These are phyloP conservation scores for Conoideocrella luteorostrata DNA, from an alignment of 2,329 filamentous ascomycete species.

Conservation along the genomic window DNA sequence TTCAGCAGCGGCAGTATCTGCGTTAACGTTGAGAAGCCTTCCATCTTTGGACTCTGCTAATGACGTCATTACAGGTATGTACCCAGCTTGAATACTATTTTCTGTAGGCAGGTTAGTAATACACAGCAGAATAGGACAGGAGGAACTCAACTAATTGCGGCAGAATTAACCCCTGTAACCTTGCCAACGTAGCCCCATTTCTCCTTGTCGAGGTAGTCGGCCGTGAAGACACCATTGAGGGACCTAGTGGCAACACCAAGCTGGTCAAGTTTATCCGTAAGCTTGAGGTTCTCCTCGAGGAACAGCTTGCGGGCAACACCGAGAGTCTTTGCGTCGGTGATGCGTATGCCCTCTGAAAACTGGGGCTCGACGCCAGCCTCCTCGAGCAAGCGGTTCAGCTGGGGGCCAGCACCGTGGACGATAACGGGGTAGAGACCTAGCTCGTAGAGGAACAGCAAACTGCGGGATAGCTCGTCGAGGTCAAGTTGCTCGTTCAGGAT, in stretches of 20 bases:
- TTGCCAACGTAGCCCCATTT: conserved; percentile 96
- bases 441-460: conserved; percentile 86
- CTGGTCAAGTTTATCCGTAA: conserved; percentile 82
- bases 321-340: conserved; percentile 93
- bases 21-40: conserved; percentile 93
- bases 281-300: conserved; percentile 88
- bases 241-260: conserved; percentile 85
- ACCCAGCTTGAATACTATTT: conserved; percentile 67
- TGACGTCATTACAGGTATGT: conserved; percentile 87
- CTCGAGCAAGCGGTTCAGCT: conserved; percentile 87
- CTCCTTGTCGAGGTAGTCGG: conserved; percentile 92
- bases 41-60: conserved; percentile 93
- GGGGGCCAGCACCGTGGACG: conserved; percentile 89
- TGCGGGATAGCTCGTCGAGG: conserved; percentile 83
- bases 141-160: conserved; percentile 61
- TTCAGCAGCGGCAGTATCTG: conserved; percentile 92
- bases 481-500: conserved; percentile 93
- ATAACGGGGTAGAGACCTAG: conserved; percentile 93
- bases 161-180: conserved; percentile 87
- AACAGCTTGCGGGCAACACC: conserved; percentile 88
- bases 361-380: conserved; percentile 89
- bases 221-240: conserved; percentile 85
- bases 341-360: conserved; percentile 92
- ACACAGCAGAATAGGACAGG: background rate
- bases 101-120: background rate